Evolutionary conservation across 2,329 filamentous ascomycete genomes (phyloP), one percentile per base, ranked within the genome.

Genomic region (Diaporthe helianthi): DNA sequence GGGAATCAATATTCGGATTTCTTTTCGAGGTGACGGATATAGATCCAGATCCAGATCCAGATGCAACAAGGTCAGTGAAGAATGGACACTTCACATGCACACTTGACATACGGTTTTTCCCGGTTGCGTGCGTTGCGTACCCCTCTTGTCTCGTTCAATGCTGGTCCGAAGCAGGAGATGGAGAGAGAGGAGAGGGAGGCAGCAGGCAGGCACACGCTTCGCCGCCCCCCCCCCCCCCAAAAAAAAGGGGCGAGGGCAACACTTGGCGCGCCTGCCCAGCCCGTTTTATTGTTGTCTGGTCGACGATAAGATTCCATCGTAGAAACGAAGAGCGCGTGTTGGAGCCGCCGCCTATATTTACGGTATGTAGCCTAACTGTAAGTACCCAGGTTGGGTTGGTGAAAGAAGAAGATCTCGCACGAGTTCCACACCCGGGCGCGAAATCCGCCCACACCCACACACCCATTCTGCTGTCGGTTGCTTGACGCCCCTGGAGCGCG

Each of bases 181-280:
- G 5, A 24, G 31, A 22, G 22, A 24, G 15, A 4, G 5, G n/a
- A 22, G 22, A 24, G 15, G 3, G 5, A 24, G 31, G 31, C 31
- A 33, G 10, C 31, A 24, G 31, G 41, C 58, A 49, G 31, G 41
- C 58, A 49, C 58, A 49, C 24, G 44, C 58, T 36, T 47, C 9
- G 17, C 17, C 17, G n/a, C n/a, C n/a, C n/a, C n/a, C n/a, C n/a
- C n/a, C n/a, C n/a, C n/a, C n/a, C n/a, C n/a, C n/a, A n/a, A n/a
- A n/a, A n/a, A n/a, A n/a, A n/a, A n/a, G n/a, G 44, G 19, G 26
- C 44, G 15, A 63, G 58, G 58, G 58, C 58, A 63, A 63, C 29
- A 63, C 58, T 63, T 63, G 44, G 58, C 58, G 58, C 36, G 36
- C 4, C n/a, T 22, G 58, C 58, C 58, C 44, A 63, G 58, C 29